Evolutionary conservation across 176 grass and related monocot genomes (phyloP), one percentile per base, ranked within the genome.

Genomic region (Microstegium vimineum): DNA sequence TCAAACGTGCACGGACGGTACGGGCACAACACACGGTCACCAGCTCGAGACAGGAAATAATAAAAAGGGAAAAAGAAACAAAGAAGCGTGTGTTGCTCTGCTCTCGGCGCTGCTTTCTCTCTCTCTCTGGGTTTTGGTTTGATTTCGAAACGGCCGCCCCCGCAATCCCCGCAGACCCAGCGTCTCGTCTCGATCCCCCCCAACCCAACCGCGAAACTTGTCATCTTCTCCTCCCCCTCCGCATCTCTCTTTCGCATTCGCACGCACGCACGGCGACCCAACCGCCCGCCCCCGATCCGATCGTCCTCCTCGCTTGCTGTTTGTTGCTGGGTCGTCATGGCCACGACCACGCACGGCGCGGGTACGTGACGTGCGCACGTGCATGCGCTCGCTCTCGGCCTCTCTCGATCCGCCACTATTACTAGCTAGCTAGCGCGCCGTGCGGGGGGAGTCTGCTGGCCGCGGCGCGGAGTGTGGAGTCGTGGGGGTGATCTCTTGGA

Each of bases 291-390:
- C 16, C 16, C 46, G 23, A 27, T 6, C 36, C 68, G 12, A 45
- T 71, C 40, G 25, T 59, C 49, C 17, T 20, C 8, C 52, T 23
- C 51, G 22, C 22, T 43, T 47, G 76, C 76, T 43, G 60, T n/a
- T n/a, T n/a, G n/a, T 52, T 52, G 37, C 40, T 5, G 25, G 8
- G 8, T 10, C 40, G 47, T 23, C 73, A 75, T 37, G 72, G 72
- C 73, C 62, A 51, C 77, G 27, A 46, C 76, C 60, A 63, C 76
- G 76, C 76, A 79, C 76, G 76, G 76, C 40, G 76, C 61, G 76
- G 18, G 76, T 78, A 65, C 60, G 61, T 78, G 76, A 78, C 76
- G 20, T n/a, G n/a, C n/a, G n/a, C n/a, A n/a, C n/a, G n/a, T 65
- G 76, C 60, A 31, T 13, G 17, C 61, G 60, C n/a, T n/a, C n/a